Percentiles rank a stretch among this genome's conserved stretches.
phyloP scores from a whole-genome alignment of 371 early-diverging fungal genomes.

The Coemansia sp. region DNA sequence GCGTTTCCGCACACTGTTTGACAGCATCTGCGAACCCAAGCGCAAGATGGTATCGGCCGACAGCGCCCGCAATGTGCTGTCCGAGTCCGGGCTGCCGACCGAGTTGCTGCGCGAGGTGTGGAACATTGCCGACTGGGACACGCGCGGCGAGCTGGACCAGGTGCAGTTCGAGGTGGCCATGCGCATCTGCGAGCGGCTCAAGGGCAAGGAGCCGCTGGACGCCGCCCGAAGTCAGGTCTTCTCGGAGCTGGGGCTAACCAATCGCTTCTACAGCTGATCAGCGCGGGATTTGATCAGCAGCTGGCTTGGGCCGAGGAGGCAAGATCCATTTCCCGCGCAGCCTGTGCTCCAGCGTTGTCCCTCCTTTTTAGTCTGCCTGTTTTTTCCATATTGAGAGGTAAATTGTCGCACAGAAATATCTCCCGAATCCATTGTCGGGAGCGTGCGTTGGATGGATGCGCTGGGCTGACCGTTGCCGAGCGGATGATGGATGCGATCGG shows the following conservation, averaged over 20 bases:
- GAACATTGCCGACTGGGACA: constrained; percentile 46
- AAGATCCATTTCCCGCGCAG: background rate
- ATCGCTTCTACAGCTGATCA: constrained; percentile 15
- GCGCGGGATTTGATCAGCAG: background rate
- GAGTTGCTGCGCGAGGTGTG: constrained; percentile 46
- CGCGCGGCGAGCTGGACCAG: constrained; percentile 48
- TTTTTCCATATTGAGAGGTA: constrained; percentile 6
- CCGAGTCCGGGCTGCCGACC: constrained; percentile 37
- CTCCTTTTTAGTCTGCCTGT: background rate
- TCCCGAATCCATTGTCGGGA: background rate
- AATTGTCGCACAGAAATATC: background rate
- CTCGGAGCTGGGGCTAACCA: constrained; percentile 44
- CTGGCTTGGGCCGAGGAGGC: background rate
- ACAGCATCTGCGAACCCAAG: constrained; percentile 40
- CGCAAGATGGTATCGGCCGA: constrained; percentile 29
- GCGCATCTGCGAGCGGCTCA: constrained; percentile 49
- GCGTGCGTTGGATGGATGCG: background rate
- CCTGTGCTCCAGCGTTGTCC: background rate
- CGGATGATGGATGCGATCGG: background rate
- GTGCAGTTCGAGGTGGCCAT: constrained; percentile 55
- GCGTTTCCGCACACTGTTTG: constrained; percentile 37
- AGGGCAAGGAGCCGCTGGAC: constrained; percentile 30
- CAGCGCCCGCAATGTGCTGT: constrained; percentile 24
- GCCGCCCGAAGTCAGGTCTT: constrained; percentile 32
- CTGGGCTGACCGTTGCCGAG: background rate